These are phyloP conservation scores for Cadophora malorum DNA, from an alignment of 2,329 filamentous ascomycete species.

Conservation along the genomic window DNA sequence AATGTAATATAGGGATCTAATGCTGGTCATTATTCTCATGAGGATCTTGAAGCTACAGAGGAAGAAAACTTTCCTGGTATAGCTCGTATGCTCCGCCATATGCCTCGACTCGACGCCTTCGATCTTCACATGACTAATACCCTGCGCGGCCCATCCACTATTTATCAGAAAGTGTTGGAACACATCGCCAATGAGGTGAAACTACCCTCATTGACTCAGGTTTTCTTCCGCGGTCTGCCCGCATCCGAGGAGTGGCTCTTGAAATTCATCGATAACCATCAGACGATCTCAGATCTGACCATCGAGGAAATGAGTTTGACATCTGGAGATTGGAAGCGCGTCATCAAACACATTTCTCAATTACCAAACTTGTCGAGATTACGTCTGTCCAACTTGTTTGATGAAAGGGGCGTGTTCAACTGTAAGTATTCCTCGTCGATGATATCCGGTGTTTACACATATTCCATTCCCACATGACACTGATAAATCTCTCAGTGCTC, in stretches of 20 bases:
- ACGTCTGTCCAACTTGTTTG: not conserved
- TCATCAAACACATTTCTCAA: conserved; percentile 4
- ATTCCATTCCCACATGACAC: not conserved
- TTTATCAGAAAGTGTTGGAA: not conserved
- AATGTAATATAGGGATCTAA: not conserved
- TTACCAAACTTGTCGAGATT: not conserved
- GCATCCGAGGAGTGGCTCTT: not conserved
- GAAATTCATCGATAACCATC: conserved; percentile 13
- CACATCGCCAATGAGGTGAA: not conserved
- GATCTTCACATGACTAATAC: conserved; percentile 10
- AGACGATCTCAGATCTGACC: not conserved
- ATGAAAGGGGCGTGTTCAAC: conserved; percentile 10
- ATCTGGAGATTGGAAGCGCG: not conserved
- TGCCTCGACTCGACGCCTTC: conserved; percentile 10
- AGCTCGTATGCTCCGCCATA: not conserved
- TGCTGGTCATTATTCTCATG: not conserved
- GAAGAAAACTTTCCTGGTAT: conserved; percentile 1
- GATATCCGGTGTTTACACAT: not conserved
- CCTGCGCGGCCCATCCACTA: not conserved
- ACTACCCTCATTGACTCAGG: not conserved
- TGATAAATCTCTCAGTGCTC: not conserved
- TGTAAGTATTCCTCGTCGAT: not conserved
- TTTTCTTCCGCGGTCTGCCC: not conserved
- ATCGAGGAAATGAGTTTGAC: conserved; percentile 5
- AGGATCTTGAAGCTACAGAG: not conserved